These are phyloP conservation scores for Saturnispora hagleri DNA, from an alignment of 805 yeast species.

Conservation along the genomic window DNA sequence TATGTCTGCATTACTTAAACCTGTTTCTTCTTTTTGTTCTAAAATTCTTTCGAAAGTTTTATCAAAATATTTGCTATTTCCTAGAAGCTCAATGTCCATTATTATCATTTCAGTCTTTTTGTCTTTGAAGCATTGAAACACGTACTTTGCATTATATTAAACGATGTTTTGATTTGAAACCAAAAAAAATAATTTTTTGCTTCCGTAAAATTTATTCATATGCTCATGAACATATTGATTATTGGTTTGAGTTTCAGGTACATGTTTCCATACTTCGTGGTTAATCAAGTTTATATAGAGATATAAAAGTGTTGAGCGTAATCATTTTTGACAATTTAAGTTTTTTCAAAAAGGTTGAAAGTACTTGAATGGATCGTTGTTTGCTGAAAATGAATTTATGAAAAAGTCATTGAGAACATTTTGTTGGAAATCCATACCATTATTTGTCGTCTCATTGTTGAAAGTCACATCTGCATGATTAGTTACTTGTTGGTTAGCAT, in stretches of 20 bases:
- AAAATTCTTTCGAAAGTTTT: neutral
- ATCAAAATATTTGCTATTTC: neutral
- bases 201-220: neutral
- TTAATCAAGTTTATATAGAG: neutral
- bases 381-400: neutral
- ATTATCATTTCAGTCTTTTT: neutral
- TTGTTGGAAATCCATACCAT: neutral
- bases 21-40: neutral
- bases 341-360: conserved; percentile 1
- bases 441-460: neutral
- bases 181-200: neutral
- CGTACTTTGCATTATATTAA: too few species aligned
- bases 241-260: neutral
- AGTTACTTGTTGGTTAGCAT: neutral
- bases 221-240: neutral
- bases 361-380: conserved; percentile 2
- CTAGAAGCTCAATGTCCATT: neutral
- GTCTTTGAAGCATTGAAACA: neutral
- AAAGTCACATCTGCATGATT: neutral
- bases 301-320: neutral
- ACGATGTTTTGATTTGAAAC: neutral
- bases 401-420: neutral
- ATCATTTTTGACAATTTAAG: too few species aligned
- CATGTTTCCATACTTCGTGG: too few species aligned
- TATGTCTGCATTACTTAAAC: neutral